Evolutionary conservation across 2,329 filamentous ascomycete genomes (phyloP), one percentile per base, ranked within the genome.

Genomic region (Fusarium incarnatum): DNA sequence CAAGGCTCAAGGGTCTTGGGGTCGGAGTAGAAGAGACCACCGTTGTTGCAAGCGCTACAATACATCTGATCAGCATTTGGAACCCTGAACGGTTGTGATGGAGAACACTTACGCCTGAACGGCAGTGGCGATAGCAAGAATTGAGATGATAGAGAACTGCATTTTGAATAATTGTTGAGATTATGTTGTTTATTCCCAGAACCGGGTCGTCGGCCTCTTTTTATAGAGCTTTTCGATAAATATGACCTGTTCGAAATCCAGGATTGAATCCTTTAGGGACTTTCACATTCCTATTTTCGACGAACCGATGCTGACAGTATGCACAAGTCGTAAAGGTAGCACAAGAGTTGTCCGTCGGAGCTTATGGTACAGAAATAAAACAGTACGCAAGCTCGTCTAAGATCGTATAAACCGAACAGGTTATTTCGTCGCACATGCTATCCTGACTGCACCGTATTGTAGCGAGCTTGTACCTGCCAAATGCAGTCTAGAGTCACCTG

Each of bases 1-100:
- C 63, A 66, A 1, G 63, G 63, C 55, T 66, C 63, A 1, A 66
- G 61, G 16, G 61, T 66, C 42, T 66, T 66, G 18, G 34, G 60
- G 20, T 66, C 61, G 1, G 61, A 66, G 47, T 66, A 66, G 30
- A 16, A 66, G 2, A 54, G 2, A 1, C 28, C 63, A 18, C 55
- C 63, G 25, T 64, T 64, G 11, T 40, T 62, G 13, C 57, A 64
- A 8, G 34, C 22, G 3, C 60, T 37, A 30, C n/a, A n/a, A n/a
- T n/a, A n/a, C n/a, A n/a, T n/a, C n/a, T n/a, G n/a, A n/a, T n/a
- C n/a, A n/a, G n/a, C n/a, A n/a, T n/a, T n/a, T n/a, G n/a, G n/a
- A n/a, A n/a, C n/a, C n/a, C n/a, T n/a, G n/a, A n/a, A n/a, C n/a
- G n/a, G n/a, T n/a, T n/a, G n/a, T n/a, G n/a, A n/a, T n/a, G n/a